Conservation (phyloP, 2,329 filamentous ascomycete genomes). For the Decorospora gaudefroyi region DNA sequence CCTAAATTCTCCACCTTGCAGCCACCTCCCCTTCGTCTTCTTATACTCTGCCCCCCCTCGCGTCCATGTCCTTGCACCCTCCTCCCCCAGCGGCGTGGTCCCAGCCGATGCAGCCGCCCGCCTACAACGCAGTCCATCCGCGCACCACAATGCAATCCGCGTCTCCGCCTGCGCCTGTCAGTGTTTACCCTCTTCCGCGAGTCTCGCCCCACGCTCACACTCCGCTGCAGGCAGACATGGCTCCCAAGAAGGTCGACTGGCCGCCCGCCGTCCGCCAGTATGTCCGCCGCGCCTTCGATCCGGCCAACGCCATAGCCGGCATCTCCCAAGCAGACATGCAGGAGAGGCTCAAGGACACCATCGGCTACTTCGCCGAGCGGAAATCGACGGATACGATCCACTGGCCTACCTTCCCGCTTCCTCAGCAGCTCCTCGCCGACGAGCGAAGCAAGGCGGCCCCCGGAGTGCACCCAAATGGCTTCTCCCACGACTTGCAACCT, state of each 20-base stretch:
- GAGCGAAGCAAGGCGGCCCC: slow-evolving; percentile 54
- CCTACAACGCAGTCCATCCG: slow-evolving; percentile 54
- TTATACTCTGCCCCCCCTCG: not conserved
- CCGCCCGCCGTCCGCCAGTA: slow-evolving; percentile 81
- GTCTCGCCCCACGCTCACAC: slow-evolving; percentile 18
- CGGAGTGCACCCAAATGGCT: slow-evolving; percentile 28
- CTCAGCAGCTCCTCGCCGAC: slow-evolving; percentile 78
- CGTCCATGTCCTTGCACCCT: slow-evolving; percentile 40
- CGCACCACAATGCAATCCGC: slow-evolving; percentile 46
- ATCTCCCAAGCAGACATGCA: slow-evolving; percentile 71
- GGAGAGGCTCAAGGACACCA: slow-evolving; percentile 80
- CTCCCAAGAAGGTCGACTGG: slow-evolving; percentile 70
- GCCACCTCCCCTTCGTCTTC: slow-evolving; percentile 15
- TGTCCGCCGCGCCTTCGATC: slow-evolving; percentile 85
- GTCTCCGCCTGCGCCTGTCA: slow-evolving; percentile 28
- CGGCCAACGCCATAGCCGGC: slow-evolving; percentile 60
- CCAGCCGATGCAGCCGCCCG: slow-evolving; percentile 40
- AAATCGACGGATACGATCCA: slow-evolving; percentile 73
- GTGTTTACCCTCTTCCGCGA: slow-evolving; percentile 8
- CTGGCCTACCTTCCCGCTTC: slow-evolving; percentile 82
- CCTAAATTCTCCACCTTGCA: slow-evolving; percentile 4
- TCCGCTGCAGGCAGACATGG: slow-evolving; percentile 21
- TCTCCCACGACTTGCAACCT: slow-evolving; percentile 34
- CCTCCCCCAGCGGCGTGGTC: slow-evolving; percentile 37
- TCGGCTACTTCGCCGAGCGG: slow-evolving; percentile 77